Base-by-base conservation (phyloP, 2,329 filamentous ascomycete genomes). In the Fusarium robinianum region DNA sequence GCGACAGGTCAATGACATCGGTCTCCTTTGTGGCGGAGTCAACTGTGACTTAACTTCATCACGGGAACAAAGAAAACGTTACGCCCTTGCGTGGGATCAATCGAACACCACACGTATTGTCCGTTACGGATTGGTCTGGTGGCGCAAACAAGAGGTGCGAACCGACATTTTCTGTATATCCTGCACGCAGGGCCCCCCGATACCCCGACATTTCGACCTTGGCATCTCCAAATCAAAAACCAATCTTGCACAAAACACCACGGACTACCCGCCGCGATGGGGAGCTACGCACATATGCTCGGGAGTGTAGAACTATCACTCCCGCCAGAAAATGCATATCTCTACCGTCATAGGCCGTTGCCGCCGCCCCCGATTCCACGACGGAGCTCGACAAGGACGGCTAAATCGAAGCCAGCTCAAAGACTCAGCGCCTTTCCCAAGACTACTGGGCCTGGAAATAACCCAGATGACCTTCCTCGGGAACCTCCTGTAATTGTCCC, bases 251-350 rank as follows among this genome's bases (percentile, higher is more conserved):
- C 38, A 15, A 23, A 34, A 23, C 14, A 42, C 23, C 46, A 17
- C 41, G n/a, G 24, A 15, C 30, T 38, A 9, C 9, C 22, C 22
- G 9, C 16, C 34, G 41, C 32, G 6, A 62, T 60, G 58, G 14
- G 37, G 32, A 46, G 32, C 44, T 46, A 44, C 30, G 16, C 47
- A 24, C 49, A 46, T 18, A 45, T 54, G 11, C 24, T 49, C n/a
- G 47, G 46, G 27, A 44, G 50, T 17, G 37, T 55, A 40, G 55
- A 57, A 43, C 19, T 49, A 14, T 42, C 55, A 19, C 42, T 48
- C 9, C 58, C 57, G 12, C 58, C 58, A 10, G 46, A 56, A 37
- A 60, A 60, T 32, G 50, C 52, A 44, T 51, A 47, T 15, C 46
- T 53, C 17, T 62, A 62, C 33, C 41, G 40, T 22, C 49, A 41